These are phyloP conservation scores for Stemphylium lycopersici DNA, from an alignment of 2,329 filamentous ascomycete species.

Conservation along the genomic window DNA sequence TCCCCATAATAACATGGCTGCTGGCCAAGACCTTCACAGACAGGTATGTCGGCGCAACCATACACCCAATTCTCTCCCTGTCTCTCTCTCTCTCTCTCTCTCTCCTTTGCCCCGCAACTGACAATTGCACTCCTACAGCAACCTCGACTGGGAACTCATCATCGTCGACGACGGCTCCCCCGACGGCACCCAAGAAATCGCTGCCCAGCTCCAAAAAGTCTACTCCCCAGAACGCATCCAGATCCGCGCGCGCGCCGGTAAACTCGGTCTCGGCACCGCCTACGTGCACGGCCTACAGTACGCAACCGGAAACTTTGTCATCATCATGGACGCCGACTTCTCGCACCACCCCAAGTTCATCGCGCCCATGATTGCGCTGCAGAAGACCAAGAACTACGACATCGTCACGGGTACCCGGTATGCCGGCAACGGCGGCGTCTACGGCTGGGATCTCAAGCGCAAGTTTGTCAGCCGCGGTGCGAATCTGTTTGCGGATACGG, in stretches of 20 bases:
- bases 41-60: conserved; percentile 63
- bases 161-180: conserved; percentile 98
- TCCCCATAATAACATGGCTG: conserved; percentile 94
- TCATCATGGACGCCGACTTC: conserved; percentile 99
- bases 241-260: conserved; percentile 88
- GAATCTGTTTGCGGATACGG: conserved; percentile 94
- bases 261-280: conserved; percentile 94
- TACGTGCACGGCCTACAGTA: conserved; percentile 95
- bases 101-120: not conserved
- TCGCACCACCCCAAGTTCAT: conserved; percentile 99
- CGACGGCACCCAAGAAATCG: conserved; percentile 91
- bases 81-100: too few species aligned
- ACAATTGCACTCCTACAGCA: conserved; percentile 57
- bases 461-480: conserved; percentile 81
- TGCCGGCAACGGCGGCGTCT: conserved; percentile 83
- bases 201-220: conserved; percentile 84
- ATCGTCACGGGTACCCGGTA: conserved; percentile 98
- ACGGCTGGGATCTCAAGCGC: conserved; percentile 90
- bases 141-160: conserved; percentile 95
- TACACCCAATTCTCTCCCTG: not conserved
- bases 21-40: conserved; percentile 90
- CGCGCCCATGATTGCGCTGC: conserved; percentile 84
- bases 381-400: conserved; percentile 81
- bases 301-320: conserved; percentile 89
- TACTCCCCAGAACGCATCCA: conserved; percentile 78